Evolutionary conservation across 2,329 filamentous ascomycete genomes (phyloP), one percentile per base, ranked within the genome.

Genomic region (Pleoardoris graminearum): DNA sequence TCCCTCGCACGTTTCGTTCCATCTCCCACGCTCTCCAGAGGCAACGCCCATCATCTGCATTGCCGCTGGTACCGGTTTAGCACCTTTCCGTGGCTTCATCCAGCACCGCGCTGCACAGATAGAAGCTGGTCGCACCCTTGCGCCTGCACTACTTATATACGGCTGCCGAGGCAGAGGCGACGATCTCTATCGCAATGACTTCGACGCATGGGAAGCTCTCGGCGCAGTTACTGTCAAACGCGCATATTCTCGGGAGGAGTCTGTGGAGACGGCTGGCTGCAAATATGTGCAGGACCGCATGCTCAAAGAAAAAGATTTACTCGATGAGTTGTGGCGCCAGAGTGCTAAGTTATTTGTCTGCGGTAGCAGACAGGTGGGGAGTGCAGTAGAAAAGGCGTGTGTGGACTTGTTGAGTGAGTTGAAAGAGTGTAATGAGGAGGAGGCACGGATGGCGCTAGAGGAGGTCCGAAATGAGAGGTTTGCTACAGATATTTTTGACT

Each of bases 321-420:
- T 75, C 7, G 66, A 73, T 21, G 58, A 83, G 29, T 82, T 80
- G n/a, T 51, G 70, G 76, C 0, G 57, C 68, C 4, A n/a, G n/a
- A 80, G 79, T 0, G 81, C 85, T 0, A 81, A 81, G 62, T 72
- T 87, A 0, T 90, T 83, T 61, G 80, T 89, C 1, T 90, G 87
- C 65, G 87, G 87, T 3, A 83, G 82, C 42, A 51, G 67, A 12
- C 70, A 65, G 16, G 73, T 82, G 0, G 79, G 78, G 0, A 73
- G 78, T 37, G 76, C 73, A 4, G 76, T 80, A 0, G 72, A 75
- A 57, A 65, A 71, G 32, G 68, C 63, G 3, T 70, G 74, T 4
- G 71, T 66, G 43, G 73, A 66, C n/a, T 69, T 77, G 50, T 70
- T 74, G 35, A 71, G n/a, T n/a, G n/a, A 73, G 58, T 70, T 71